Conservation (phyloP, 2,329 filamentous ascomycete genomes). For the Fusarium camptoceras region DNA sequence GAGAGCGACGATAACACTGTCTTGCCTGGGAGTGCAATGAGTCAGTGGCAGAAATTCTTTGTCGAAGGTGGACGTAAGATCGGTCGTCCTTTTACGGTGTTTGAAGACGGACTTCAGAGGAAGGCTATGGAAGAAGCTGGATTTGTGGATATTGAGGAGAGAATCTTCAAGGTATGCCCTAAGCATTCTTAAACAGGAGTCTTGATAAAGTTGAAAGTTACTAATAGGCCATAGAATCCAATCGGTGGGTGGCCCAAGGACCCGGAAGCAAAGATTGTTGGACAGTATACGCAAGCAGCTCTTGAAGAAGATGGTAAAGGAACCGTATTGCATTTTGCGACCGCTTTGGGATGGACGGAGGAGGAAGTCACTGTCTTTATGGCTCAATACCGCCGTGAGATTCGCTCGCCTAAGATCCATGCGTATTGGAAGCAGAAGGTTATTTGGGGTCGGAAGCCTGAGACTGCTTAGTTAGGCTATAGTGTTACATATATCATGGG, state of each 20-base stretch:
- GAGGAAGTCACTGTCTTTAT: not conserved
- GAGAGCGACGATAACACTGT: slow-evolving; percentile 11
- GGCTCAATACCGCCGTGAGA: not conserved
- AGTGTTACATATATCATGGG: rapidly evolving
- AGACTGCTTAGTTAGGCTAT: not conserved
- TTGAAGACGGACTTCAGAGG: not conserved
- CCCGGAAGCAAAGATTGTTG: not conserved
- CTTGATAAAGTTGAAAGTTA: not conserved
- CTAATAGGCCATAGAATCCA: slow-evolving; percentile 3
- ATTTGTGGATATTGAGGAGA: not conserved
- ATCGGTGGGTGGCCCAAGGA: slow-evolving; percentile 12
- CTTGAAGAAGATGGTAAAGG: slow-evolving; percentile 1
- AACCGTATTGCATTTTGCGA: slow-evolving; percentile 2
- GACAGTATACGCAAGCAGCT: not conserved
- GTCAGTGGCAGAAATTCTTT: slow-evolving; percentile 14
- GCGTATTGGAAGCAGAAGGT: slow-evolving; percentile 12
- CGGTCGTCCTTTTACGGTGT: not conserved
- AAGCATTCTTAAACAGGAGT: not conserved
- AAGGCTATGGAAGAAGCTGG: slow-evolving; percentile 9
- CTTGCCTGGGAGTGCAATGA: not conserved
- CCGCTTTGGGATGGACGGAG: not conserved
- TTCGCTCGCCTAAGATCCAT: slow-evolving; percentile 10
- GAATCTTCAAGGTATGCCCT: not conserved
- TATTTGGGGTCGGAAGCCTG: slow-evolving; percentile 11
- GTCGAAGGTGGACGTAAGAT: slow-evolving; percentile 8